Base-by-base conservation (phyloP, 2,329 filamentous ascomycete species). In the Cladosporium sp. region DNA sequence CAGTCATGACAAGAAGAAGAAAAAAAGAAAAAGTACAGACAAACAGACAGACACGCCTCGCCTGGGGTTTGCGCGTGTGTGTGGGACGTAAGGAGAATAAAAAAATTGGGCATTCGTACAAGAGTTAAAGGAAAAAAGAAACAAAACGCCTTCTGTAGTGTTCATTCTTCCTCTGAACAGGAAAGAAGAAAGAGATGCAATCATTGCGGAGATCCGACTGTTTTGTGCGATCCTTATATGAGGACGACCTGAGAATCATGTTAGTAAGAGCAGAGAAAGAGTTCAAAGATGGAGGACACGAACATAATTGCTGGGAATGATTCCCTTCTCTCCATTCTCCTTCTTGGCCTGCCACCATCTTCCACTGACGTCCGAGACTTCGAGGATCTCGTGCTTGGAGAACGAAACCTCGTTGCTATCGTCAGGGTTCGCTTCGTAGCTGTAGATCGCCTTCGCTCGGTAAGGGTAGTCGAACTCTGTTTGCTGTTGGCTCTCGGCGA, bases 321-420 rank as follows among this genome's bases (percentile, higher is more conserved):
- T 78, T 65, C 92, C 92, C 44, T 92, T 96, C 67, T 96, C 90
- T 67, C 93, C 93, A 56, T 76, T 96, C 67, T 92, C 86, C 74
- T 97, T 97, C 75, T 91, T 86, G 55, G 93, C 93, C 73, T 99
- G 93, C 93, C 93, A 99, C 93, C 93, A 99, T 70, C 93, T 77
- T 53, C 93, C 93, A 66, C 89, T 96, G 57, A 97, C 92, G 66
- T 99, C 93, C 54, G 89, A 95, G 48, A 99, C 90, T 70, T 99
- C 92, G 56, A 99, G 80, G 55, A 96, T 90, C 72, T 99, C 93
- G 70, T 97, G 89, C 73, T 97, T 97, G 56, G 85, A 80, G 74
- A 99, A 99, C 59, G 88, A 92, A 64, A 99, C 97, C 72, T 99
- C 93, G 71, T 99, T 97, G 53, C 90, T 89, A 63, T 99, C 93